Base-by-base conservation (phyloP, 1,284 basidiomycete genomes). In the Leccinum griseonigrum region DNA sequence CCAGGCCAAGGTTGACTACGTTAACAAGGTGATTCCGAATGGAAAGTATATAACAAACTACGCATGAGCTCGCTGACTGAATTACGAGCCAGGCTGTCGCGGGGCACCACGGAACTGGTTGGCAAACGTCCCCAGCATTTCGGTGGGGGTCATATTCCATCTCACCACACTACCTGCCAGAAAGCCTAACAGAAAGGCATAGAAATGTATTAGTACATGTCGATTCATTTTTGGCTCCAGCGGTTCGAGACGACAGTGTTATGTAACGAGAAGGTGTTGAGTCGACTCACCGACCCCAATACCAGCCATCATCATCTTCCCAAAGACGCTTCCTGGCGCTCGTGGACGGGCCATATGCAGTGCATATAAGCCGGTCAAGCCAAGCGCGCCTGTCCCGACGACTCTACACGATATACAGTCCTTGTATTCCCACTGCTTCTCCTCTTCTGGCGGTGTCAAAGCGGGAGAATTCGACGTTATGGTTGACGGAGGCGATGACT, bases 351-450 rank as follows among this genome's bases (percentile, higher is more conserved):
- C 77, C 71, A 82, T 79, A 68, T 75, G 76, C 31, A 85, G 69
- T 13, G 83, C 82, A 67, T 85, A 85, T 26, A 81, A 63, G 10
- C 84, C 83, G 22, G 80, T 79, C 13, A 76, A 76, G 36, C 75
- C 77, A 29, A 85, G 77, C 7, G 81, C 79, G 57, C 75, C 76
- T 14, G 82, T 78, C 28, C 83, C 82, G 62, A 85, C 74, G 58
- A 85, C 71, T 63, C 78, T 77, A 70, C 85, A 84, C 18, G 80
- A 78, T 43, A 84, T 61, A 64, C 84, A 83, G 58, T 84, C 84
- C 72, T 73, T 70, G 68, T 73, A 71, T 4, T 62, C 61, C 66
- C 58, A 32, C 0, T 59, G 29, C 18, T 60, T 61, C 28, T 31
- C 60, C 4, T 63, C 63, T 43, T 58, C 63, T 16, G 58, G 56